phyloP scores from a whole-genome alignment of 352 stramenopile species.

The Halophytophthora batemanensis region DNA sequence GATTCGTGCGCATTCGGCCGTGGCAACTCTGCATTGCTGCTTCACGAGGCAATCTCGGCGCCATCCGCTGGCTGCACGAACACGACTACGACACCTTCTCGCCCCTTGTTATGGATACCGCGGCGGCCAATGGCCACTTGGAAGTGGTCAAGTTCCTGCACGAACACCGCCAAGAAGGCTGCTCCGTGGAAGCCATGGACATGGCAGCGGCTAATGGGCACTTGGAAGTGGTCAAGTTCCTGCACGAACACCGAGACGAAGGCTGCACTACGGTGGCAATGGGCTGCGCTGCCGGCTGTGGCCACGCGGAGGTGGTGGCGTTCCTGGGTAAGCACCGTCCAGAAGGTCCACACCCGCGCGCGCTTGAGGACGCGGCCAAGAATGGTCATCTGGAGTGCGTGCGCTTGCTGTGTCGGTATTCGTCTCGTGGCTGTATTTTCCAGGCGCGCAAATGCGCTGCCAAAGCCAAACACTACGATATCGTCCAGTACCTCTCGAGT shows the following conservation, averaged over 20 bases:
- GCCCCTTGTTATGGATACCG: conserved; percentile 25
- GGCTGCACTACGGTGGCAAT: conserved; percentile 31
- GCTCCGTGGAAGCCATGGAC: conserved; percentile 32
- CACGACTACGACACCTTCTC: conserved; percentile 20
- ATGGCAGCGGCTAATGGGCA: conserved; percentile 32
- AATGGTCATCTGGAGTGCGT: conserved; percentile 30
- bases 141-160: conserved; percentile 30
- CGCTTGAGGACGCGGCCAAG: conserved; percentile 31
- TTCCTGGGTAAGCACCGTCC: conserved; percentile 26
- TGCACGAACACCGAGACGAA: conserved; percentile 28
- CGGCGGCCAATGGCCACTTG: conserved; percentile 21
- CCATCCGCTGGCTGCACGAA: conserved; percentile 24
- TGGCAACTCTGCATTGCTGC: conserved; percentile 32
- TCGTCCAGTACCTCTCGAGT: conserved; percentile 25
- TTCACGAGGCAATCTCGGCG: conserved; percentile 21
- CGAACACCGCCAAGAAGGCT: conserved; percentile 18
- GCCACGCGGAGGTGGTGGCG: conserved; percentile 23
- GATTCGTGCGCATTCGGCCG: conserved; percentile 22
- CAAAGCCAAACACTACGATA: conserved; percentile 27
- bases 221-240: conserved; percentile 23
- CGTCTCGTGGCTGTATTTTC: conserved; percentile 26
- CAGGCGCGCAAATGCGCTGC: conserved; percentile 28
- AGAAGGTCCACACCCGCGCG: conserved; percentile 30
- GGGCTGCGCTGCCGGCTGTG: conserved; percentile 23
- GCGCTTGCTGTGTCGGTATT: conserved; percentile 21